These are phyloP conservation scores for Ceriops decandra DNA, from an alignment of 345 rosid species.

Conservation along the genomic window DNA sequence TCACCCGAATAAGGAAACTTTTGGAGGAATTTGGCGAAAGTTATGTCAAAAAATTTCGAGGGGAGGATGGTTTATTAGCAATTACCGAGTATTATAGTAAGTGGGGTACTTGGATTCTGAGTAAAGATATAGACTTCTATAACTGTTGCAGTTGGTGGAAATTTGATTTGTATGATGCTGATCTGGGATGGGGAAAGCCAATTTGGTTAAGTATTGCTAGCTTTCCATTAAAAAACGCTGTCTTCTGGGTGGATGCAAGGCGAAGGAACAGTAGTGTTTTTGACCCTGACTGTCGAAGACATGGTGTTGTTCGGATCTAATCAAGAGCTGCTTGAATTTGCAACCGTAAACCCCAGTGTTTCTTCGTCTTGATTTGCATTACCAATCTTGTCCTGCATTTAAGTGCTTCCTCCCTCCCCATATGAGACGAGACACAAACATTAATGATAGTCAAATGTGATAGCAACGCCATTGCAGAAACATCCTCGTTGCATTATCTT, in stretches of 20 bases:
- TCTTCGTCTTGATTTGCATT: background rate
- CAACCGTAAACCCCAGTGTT: background rate
- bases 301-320: conserved; percentile 10
- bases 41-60: conserved; percentile 1
- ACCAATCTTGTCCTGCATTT: background rate
- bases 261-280: conserved; percentile 14
- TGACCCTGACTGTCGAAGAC: conserved; percentile 11
- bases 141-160: conserved; percentile 17
- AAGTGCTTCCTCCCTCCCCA: background rate
- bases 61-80: background rate
- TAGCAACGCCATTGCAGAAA: too few species aligned
- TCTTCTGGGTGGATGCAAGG: conserved; percentile 13
- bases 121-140: conserved; percentile 1
- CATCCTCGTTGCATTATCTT: too few species aligned
- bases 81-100: background rate
- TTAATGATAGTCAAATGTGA: too few species aligned
- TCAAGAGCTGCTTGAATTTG: conserved; percentile 15
- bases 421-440: too few species aligned
- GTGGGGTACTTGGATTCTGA: background rate
- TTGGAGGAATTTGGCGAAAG: conserved; percentile 5
- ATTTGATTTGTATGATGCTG: conserved; percentile 1
- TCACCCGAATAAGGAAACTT: conserved; percentile 9
- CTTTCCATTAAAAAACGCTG: background rate
- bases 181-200: conserved; percentile 21
- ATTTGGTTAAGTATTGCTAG: background rate